These are phyloP conservation scores for Phyllosticta citrichinensis DNA, from an alignment of 2,329 filamentous ascomycete genomes.

Conservation along the genomic window DNA sequence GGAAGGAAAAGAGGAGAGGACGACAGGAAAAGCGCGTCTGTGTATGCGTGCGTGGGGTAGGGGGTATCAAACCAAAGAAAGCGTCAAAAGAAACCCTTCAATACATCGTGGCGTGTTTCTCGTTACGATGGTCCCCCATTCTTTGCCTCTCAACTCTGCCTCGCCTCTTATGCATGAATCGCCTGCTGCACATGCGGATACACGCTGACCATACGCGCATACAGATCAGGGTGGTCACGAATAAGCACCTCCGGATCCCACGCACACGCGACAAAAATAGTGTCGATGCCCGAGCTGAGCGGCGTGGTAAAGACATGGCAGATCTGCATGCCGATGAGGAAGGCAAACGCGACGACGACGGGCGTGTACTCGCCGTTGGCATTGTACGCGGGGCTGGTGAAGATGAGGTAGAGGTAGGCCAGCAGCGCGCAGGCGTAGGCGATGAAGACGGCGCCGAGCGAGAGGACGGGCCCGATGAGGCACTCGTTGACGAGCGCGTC, in stretches of 20 bases:
- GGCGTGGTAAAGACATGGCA: slow-evolving; percentile 85
- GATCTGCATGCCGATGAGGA: slow-evolving; percentile 83
- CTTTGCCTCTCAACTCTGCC: not conserved
- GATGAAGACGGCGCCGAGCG: slow-evolving; percentile 73
- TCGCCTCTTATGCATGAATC: slow-evolving; percentile 45
- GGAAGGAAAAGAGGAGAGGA: not conserved
- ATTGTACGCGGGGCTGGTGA: slow-evolving; percentile 76
- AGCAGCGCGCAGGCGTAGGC: slow-evolving; percentile 73
- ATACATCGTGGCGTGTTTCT: too few species aligned
- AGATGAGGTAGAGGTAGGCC: slow-evolving; percentile 76
- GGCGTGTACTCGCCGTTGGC: slow-evolving; percentile 55
- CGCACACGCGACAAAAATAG: slow-evolving; percentile 73
- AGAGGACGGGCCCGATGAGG: slow-evolving; percentile 52
- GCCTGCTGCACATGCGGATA: slow-evolving; percentile 77
- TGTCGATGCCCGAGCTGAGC: slow-evolving; percentile 78
- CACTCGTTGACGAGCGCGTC: slow-evolving; percentile 87
- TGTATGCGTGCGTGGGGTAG: too few species aligned
- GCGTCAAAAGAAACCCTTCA: too few species aligned
- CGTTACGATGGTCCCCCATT: too few species aligned
- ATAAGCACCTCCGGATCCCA: slow-evolving; percentile 65
- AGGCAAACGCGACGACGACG: slow-evolving; percentile 73
- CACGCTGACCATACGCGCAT: slow-evolving; percentile 64
- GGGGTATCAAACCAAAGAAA: too few species aligned
- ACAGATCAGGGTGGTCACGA: slow-evolving; percentile 71
- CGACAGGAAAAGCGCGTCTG: too few species aligned